Base-by-base conservation (phyloP, 2,329 filamentous ascomycete species). In the Ophiocordyceps robertsii region DNA sequence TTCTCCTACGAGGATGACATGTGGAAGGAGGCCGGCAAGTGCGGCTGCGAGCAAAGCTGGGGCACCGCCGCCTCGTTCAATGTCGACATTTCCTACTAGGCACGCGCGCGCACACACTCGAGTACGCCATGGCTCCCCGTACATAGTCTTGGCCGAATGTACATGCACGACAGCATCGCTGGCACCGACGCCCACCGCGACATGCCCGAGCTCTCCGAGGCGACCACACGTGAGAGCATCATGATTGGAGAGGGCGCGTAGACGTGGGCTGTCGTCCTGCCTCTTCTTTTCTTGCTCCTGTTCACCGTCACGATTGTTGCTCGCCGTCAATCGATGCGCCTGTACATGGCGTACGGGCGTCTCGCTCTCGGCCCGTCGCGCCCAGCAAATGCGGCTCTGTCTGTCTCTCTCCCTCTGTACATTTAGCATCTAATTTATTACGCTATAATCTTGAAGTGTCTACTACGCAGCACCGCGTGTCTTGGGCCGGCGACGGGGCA, bases 11-110 rank as follows among this genome's bases (percentile, higher is more conserved):
- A 75, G 54, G 69, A 93, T 56, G 89, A 95, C 61, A 49, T 63
- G 52, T 96, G 89, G 89, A 95, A 95, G 80, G 55, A 65, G 35
- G 64, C 74, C 29, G 83, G 82, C 51, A 60, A 65, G 30, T 85
- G 79, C 64, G 65, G 66, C 47, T 86, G 88, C 54, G 89, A 95
- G 80, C 77, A 80, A 66, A 70, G 72, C 72, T 95, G 86, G 76
- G 86, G 88, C 49, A 80, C 55, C n/a, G 43, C 42, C 13, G 24
- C 41, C 11, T 24, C 37, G 14, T 54, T 54, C n/a, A 27, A 14
- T 24, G 17, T 40, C 13, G 3, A 10, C 21, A 19, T 33, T 3
- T 37, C n/a, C 24, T 39, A 47, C n/a, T 51, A 49, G n/a, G 13
- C 33, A 36, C 33, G 33, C 33, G 8, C 9, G 9, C 33, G 8